Base-by-base conservation (phyloP, 2,329 filamentous ascomycete species). In the Diaporthe longicolla region DNA sequence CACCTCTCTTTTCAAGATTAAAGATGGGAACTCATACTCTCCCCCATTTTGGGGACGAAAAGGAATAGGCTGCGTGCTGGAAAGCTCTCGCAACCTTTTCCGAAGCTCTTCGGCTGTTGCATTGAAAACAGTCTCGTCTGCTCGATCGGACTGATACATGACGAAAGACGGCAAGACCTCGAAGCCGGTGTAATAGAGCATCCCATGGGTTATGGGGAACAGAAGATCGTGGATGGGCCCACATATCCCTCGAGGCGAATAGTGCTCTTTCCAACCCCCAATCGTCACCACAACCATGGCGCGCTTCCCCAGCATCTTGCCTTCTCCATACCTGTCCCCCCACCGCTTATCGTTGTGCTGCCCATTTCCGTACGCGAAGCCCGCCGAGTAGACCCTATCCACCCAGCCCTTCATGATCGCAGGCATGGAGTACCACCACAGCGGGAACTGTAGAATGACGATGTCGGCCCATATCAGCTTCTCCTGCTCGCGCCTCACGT, bases 371-470 rank as follows among this genome's bases (percentile, higher is more conserved):
- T 61, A 61, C 15, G 13, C 58, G 37, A 61, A 61, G 58, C 58
- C 58, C 3, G 13, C 8, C 58, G 58, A 61, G n/a, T 26, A 61
- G n/a, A 61, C 58, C 58, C 58, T 61, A 15, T 61, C 58, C 15
- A 61, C 37, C 58, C 58, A 43, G 58, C 58, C 58, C 37, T 61
- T 61, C 37, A 61, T 15, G 35, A 61, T 61, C 1, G 58, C 58
- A 8, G 58, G 58, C 58, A 61, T 61, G 13, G 58, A 61, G n/a
- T 43, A 61, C 58, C 58, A 61, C 58, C 58, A 61, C 13, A 61
- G n/a, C 8, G 58, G 58, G 24, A 61, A 61, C 13, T 61, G 58
- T 15, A 61, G 24, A n/a, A 61, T 61, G 35, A 43, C 37, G 13
- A 17, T 13, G 15, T 61, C 58, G 15, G 58, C 35, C 58, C 58